Base-by-base conservation (phyloP, 495 filamentous ascomycete species). In the Chaetomium fimeti region DNA sequence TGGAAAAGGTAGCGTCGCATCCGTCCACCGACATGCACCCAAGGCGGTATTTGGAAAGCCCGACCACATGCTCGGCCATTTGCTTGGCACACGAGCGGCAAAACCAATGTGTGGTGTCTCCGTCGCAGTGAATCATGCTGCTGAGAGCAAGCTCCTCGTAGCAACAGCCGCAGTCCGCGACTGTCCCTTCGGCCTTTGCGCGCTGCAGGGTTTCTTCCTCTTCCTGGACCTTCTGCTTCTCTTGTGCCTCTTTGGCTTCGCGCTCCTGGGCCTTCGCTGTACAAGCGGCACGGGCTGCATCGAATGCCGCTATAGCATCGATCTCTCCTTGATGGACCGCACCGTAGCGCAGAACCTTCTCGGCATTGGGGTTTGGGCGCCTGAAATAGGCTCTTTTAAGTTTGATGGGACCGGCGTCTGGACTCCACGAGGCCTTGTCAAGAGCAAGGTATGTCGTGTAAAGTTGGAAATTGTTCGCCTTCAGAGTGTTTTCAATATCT, bases 121-220 rank as follows among this genome's bases (percentile, higher is more conserved):
- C 79, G 55, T 86, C 76, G 75, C 91, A 96, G 51, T 86, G 83
- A 3, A 89, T 81, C 80, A 88, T 85, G 36, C 84, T 79, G 69
- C 91, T 88, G 54, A 84, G 74, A 9, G 89, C 79, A 57, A 80
- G 81, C 3, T 91, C 88, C 13, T 78, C 76, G 66, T 81, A 93
- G 71, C 91, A 96, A 69, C 89, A 91, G 18, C 78, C 81, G 67
- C 89, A 91, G 61, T 92, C 89, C 13, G 76, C 71, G 43, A 87
- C 75, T 60, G 72, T 79, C 51, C 76, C 82, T 24, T 83, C 74
- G 8, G 76, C 76, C 60, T 81, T 76, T 13, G 79, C 81, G 11
- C 65, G 75, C 32, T 72, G 69, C 18, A 78, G 67, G 22, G 81
- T 83, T 24, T 79, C 71, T 62, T 79, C 70, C 48, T 85, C 79